Conservation (phyloP, 495 filamentous ascomycete species). For the Parachaetomium inaequale region DNA sequence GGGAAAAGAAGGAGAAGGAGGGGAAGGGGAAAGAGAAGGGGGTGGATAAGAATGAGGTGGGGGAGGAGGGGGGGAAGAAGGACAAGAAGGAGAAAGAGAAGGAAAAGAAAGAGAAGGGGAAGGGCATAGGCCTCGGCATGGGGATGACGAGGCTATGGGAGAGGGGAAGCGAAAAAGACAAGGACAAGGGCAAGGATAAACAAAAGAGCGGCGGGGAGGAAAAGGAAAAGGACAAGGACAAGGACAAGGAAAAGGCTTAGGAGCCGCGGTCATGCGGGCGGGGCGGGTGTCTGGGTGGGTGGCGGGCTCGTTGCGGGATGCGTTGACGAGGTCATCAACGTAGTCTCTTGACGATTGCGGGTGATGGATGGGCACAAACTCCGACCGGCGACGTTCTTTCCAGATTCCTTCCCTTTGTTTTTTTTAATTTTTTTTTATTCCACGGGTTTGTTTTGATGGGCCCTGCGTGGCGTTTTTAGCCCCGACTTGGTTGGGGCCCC, state of each 20-base stretch:
- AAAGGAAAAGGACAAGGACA: slow-evolving; percentile 1
- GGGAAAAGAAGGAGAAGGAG: neutral
- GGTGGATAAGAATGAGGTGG: neutral
- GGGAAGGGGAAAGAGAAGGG: neutral
- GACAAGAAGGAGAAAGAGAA: neutral
- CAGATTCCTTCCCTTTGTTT: neutral
- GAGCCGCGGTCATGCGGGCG: neutral
- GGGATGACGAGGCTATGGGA: slow-evolving; percentile 6
- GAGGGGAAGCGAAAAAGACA: neutral
- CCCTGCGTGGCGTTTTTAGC: no score
- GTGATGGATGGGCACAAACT: neutral
- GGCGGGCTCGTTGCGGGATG: neutral
- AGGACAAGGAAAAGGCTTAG: slow-evolving; percentile 2
- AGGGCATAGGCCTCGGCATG: neutral
- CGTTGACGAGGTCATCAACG: neutral
- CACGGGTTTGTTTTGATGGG: no score
- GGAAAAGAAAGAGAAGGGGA: neutral
- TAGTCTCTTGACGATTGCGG: neutral
- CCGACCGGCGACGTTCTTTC: neutral
- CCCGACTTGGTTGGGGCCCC: neutral
- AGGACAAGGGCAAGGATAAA: neutral
- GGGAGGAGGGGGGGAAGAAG: neutral
- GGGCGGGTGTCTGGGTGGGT: neutral
- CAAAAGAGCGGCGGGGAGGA: neutral
- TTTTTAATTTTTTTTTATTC: no score